These are phyloP conservation scores for Fusarium vanettenii DNA, from an alignment of 2,329 filamentous ascomycete species.

Conservation along the genomic window DNA sequence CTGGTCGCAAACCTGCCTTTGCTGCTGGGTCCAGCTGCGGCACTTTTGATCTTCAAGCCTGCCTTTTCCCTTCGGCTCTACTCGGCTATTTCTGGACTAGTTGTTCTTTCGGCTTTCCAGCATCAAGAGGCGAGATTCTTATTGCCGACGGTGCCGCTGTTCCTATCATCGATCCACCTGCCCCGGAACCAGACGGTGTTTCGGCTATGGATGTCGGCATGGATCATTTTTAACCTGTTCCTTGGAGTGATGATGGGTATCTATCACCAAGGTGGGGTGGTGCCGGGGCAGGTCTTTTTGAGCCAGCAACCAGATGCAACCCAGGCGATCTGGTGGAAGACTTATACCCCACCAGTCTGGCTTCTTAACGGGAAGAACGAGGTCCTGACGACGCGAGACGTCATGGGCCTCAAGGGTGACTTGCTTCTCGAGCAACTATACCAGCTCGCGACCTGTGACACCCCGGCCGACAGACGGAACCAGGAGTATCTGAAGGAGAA, in stretches of 20 bases:
- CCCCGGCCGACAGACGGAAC: slow-evolving; percentile 65
- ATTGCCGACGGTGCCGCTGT: slow-evolving; percentile 79
- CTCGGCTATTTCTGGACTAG: slow-evolving; percentile 79
- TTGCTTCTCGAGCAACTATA: slow-evolving; percentile 69
- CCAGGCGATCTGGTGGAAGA: slow-evolving; percentile 86
- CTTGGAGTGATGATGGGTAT: slow-evolving; percentile 81
- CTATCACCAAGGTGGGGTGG: slow-evolving; percentile 83
- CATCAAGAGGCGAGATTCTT: slow-evolving; percentile 86
- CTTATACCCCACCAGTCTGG: slow-evolving; percentile 85
- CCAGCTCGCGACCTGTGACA: slow-evolving; percentile 71
- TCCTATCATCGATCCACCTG: slow-evolving; percentile 78
- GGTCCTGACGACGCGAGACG: slow-evolving; percentile 75
- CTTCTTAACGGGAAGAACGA: slow-evolving; percentile 81
- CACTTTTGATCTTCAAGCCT: slow-evolving; percentile 69
- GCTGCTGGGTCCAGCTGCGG: slow-evolving; percentile 76
- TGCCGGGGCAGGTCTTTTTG: slow-evolving; percentile 81
- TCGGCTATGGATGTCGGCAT: slow-evolving; percentile 68
- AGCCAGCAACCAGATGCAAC: slow-evolving; percentile 76
- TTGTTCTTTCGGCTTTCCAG: slow-evolving; percentile 78
- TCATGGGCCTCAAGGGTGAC: slow-evolving; percentile 77
- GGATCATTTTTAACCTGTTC: slow-evolving; percentile 76
- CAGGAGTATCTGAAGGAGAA: slow-evolving; percentile 69
- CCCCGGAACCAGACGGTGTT: slow-evolving; percentile 65
- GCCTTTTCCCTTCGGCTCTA: slow-evolving; percentile 72
- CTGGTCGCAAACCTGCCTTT: slow-evolving; percentile 75